These are phyloP conservation scores for Solanum medicagineum DNA, from an alignment of 257 asterid genomes.

Conservation along the genomic window DNA sequence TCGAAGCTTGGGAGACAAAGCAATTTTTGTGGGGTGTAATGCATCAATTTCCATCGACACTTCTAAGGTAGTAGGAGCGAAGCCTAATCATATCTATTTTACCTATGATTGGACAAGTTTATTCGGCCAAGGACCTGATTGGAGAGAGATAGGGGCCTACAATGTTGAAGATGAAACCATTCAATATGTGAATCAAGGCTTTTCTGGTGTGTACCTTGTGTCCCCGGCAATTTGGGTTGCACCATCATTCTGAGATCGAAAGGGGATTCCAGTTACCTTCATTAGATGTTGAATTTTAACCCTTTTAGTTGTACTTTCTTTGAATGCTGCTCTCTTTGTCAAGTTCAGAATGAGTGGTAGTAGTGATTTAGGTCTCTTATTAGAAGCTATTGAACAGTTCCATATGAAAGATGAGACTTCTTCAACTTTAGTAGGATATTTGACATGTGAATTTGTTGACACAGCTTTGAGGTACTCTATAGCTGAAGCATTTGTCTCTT, in stretches of 20 bases:
- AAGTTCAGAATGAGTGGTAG: too few species aligned
- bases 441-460: too few species aligned
- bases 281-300: not conserved
- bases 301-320: not conserved
- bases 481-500: too few species aligned
- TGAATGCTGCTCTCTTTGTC: not conserved
- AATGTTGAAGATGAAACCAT: not conserved
- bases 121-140: not conserved
- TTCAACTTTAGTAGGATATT: too few species aligned
- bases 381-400: too few species aligned
- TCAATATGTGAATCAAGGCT: not conserved
- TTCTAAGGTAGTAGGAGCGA: not conserved
- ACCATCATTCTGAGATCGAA: not conserved
- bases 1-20: not conserved
- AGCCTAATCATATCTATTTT: not conserved
- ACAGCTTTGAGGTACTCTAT: too few species aligned
- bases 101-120: not conserved
- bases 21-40: not conserved
- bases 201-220: accelerated
- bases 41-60: not conserved
- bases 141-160: not conserved
- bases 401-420: too few species aligned
- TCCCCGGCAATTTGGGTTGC: not conserved
- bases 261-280: not conserved
- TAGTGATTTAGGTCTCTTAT: too few species aligned